Evolutionary conservation across 176 grass and related monocot species (phyloP).

Genomic region (Dactylis glomerata): DNA sequence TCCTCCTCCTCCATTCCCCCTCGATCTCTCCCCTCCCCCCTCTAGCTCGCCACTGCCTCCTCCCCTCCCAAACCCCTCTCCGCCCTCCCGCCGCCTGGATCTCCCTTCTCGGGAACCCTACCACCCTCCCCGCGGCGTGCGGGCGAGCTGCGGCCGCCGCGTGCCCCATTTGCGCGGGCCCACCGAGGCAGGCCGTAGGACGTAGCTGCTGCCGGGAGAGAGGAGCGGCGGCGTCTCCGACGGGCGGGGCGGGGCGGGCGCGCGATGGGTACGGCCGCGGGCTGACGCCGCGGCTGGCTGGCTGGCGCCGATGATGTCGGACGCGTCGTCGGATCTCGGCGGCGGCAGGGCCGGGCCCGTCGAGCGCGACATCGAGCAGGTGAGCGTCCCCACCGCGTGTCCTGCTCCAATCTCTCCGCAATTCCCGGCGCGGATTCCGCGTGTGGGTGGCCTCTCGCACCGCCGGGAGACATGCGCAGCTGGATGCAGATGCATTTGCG

Average conservation of each 20-base stretch:
- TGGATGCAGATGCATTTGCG: constrained; percentile 4
- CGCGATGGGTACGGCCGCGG: constrained; percentile 11
- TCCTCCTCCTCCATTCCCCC: neutral
- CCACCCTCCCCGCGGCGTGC: neutral
- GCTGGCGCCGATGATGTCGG: constrained; percentile 46
- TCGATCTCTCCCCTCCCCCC: neutral
- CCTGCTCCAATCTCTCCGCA: neutral
- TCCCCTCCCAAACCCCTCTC: neutral
- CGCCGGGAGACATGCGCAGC: neutral
- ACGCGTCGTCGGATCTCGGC: constrained; percentile 64
- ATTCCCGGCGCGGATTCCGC: neutral
- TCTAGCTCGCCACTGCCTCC: neutral
- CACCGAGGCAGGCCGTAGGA: neutral
- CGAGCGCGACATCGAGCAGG: constrained; percentile 86
- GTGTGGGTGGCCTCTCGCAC: neutral
- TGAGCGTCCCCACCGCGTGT: neutral
- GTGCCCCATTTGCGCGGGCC: constrained; percentile 6
- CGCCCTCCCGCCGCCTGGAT: neutral
- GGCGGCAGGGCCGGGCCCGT: constrained; percentile 40
- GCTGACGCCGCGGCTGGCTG: neutral
- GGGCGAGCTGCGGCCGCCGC: neutral
- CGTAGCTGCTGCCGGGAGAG: neutral
- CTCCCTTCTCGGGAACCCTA: neutral
- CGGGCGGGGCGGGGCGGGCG: neutral
- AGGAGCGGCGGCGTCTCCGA: neutral